Percentiles rank a stretch among this genome's conserved stretches.
These are phyloP conservation scores for Singerocomus rubriflavus DNA, from an alignment of 1,284 basidiomycete species.

Conservation along the genomic window DNA sequence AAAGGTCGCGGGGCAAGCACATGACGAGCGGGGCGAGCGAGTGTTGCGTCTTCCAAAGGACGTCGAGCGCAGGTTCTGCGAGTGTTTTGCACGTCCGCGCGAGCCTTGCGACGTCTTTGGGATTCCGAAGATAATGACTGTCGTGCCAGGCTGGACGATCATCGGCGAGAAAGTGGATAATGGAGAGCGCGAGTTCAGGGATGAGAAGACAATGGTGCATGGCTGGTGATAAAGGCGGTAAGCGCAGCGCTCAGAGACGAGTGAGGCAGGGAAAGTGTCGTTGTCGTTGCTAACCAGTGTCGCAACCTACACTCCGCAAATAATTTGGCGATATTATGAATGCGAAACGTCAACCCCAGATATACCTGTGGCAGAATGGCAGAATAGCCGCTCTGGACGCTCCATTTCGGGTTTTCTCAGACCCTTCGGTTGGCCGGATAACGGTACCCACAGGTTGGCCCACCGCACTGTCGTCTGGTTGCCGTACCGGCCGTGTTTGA, in stretches of 20 bases:
- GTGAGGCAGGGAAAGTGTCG: not conserved
- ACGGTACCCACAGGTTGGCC: not conserved
- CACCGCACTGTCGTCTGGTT: constrained; percentile 1
- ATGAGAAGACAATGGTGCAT: constrained; percentile 31
- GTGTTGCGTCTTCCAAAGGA: constrained; percentile 31
- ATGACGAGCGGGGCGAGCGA: constrained; percentile 12
- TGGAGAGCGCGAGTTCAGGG: constrained; percentile 25
- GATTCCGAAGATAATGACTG: constrained; percentile 20
- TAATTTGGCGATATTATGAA: too few relatives aligned
- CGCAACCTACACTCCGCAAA: not conserved
- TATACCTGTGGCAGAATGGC: constrained; percentile 1
- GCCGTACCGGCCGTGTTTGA: not conserved
- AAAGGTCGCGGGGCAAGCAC: constrained; percentile 27
- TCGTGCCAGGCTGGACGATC: constrained; percentile 19
- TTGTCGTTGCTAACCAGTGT: not conserved
- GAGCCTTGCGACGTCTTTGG: constrained; percentile 26
- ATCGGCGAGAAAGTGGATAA: constrained; percentile 27
- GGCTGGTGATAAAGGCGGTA: not conserved
- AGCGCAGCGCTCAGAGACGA: too few relatives aligned
- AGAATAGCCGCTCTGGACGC: not conserved
- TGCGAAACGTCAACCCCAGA: constrained; percentile 1
- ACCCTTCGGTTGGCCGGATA: constrained; percentile 11
- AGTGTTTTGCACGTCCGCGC: constrained; percentile 31
- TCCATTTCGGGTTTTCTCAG: constrained; percentile 19
- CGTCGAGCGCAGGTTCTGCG: constrained; percentile 28